Percentiles rank a stretch among this genome's conserved stretches.
Conservation (phyloP, 1,139 yeast species). For the Trichomonascaceae sp. region DNA sequence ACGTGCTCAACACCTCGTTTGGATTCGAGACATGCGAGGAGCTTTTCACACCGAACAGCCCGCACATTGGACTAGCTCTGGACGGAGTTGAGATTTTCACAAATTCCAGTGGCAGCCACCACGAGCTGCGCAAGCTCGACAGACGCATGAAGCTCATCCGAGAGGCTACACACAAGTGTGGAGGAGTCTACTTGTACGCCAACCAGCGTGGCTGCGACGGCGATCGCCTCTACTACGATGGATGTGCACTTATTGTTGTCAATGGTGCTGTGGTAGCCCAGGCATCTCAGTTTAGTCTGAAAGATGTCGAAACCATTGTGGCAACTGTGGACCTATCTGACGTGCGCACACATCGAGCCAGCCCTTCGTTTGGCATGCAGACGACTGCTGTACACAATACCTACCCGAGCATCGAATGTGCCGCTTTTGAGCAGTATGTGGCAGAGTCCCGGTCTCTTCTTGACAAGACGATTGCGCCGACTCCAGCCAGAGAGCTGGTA, state of each 20-base stretch:
- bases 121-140: conserved; percentile 80
- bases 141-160: conserved; percentile 72
- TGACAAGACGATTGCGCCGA: conserved; percentile 53
- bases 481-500: conserved; percentile 34
- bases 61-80: conserved; percentile 80
- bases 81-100: conserved; percentile 96
- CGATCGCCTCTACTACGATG: conserved; percentile 90
- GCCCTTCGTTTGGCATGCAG: conserved; percentile 68
- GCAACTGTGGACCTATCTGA: conserved; percentile 92
- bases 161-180: conserved; percentile 91
- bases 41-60: conserved; percentile 88
- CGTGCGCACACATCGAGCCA: conserved; percentile 66
- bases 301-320: conserved; percentile 83
- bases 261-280: conserved; percentile 89
- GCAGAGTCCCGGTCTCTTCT: conserved; percentile 28
- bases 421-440: conserved; percentile 7
- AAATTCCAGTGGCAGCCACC: conserved; percentile 93
- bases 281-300: conserved; percentile 76
- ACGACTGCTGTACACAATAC: conserved; percentile 31
- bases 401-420: conserved; percentile 51
- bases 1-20: conserved; percentile 71
- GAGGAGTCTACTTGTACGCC: conserved; percentile 86
- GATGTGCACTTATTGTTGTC: conserved; percentile 86
- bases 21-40: conserved; percentile 99
- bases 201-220: conserved; percentile 99